Evolutionary conservation across 1,284 basidiomycete genomes (phyloP), one percentile per base, ranked within the genome.

Genomic region (Stygiomarasmius scandens): DNA sequence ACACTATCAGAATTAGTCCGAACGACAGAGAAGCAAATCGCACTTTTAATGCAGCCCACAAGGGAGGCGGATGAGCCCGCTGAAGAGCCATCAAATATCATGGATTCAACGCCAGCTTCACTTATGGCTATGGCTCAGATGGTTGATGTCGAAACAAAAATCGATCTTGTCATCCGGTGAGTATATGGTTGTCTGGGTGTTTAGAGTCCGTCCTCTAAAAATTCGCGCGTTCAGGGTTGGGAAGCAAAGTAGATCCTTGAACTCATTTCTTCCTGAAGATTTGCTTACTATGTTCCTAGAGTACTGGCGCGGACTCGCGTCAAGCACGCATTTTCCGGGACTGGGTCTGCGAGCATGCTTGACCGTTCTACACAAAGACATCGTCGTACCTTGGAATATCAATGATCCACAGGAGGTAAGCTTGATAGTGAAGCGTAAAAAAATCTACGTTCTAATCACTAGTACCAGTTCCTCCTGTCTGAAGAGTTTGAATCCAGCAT

Each of bases 121-220:
- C 58, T 63, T 12, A 52, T 54, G 23, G 68, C 64, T 10, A 64
- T 69, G 29, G 68, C 69, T 9, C 69, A 69, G 49, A 59, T 62
- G 38, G 61, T 59, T 9, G 65, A 55, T 46, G 55, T 64, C 22
- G 53, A 58, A 20, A 59, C 66, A 3, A 70, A 67, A 14, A 66
- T 70, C 22, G 53, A 63, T n/a, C 62, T 62, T 27, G 67, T 61
- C 10, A 69, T 70, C 34, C 61, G 44, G 67, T 67, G 46, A 61
- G 65, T 58, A 4, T 24, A 25, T 10, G 20, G 24, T 27, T 54
- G 2, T 20, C 24, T 34, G 32, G 32, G 14, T 34, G 32, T 8
- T 34, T 14, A 14, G 8, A 8, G 8, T 34, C 14, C 32, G 14
- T 34, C 32, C 36, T 47, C 48, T 41, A 25, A 22, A 29, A 16